Evolutionary conservation across 352 stramenopile species (phyloP), one percentile per base, ranked within the genome.

Genomic region (Phytophthora parvispora): DNA sequence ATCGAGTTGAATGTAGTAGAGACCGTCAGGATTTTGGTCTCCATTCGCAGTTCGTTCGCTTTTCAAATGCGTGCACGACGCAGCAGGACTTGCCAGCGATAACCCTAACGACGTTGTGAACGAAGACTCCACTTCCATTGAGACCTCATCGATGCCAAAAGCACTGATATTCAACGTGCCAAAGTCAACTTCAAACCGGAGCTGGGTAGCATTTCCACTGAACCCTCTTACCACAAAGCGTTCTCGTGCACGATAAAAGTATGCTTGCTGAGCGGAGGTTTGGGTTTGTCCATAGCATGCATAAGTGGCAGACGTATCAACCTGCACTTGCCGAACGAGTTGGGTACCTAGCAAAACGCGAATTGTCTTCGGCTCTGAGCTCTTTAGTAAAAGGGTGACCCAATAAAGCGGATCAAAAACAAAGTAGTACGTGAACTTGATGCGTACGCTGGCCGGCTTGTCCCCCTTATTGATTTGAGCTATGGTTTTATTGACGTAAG

Each of bases 381-480:
- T 76, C 43, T 76, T 79, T 49, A 75, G 55, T 25, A 76, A 58
- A 38, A 78, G 64, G 24, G 65, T 59, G 20, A 60, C 55, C 67
- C 72, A 80, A 15, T 64, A 62, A 8, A 63, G 78, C 3, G 81
- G 65, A 7, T 86, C 69, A 55, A 87, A 88, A 16, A 86, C 74
- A 65, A 89, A 87, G 49, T 89, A 91, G 34, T 89, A 88, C 9
- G 83, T 88, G 62, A 91, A 89, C 40, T 68, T 78, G 50, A 91
- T 69, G 9, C 81, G 78, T 8, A 84, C 67, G 27, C 76, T 87
- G 1, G 73, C 78, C 4, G 77, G 62, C 59, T 79, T 73, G 16
- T 80, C 65, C 0, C 65, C 69, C 4, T 64, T 79, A 47, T 59
- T 79, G 43, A 73, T 65, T 9, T 60, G 49, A 0, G 60, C 59